Conservation (phyloP, 2,329 filamentous ascomycete species). For the Chaetomiaceae sp. region DNA sequence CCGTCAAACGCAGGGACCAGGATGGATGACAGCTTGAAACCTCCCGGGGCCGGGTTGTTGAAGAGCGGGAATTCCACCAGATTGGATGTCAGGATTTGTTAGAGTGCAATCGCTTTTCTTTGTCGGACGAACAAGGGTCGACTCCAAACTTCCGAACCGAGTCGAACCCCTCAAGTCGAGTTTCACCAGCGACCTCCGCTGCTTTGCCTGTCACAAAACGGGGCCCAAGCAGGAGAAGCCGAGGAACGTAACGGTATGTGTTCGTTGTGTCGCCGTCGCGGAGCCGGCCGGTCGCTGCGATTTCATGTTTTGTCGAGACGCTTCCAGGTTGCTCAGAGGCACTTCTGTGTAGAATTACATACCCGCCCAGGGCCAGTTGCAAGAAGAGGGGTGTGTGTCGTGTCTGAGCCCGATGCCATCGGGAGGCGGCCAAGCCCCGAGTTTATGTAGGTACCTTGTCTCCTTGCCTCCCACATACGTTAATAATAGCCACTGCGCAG, state of each 20-base stretch:
- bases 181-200: background rate
- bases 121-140: background rate
- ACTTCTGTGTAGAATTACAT: too few relatives aligned
- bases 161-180: background rate
- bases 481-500: too few relatives aligned
- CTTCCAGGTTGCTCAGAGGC: background rate
- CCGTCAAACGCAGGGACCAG: background rate
- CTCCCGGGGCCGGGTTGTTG: too few relatives aligned
- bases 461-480: too few relatives aligned
- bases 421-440: background rate
- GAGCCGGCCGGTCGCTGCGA: background rate
- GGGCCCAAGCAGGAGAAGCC: background rate
- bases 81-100: too few relatives aligned
- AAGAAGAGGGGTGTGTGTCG: too few relatives aligned
- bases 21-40: too few relatives aligned
- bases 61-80: background rate
- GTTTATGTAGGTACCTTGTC: slow-evolving; percentile 1
- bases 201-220: background rate
- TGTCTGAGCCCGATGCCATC: background rate
- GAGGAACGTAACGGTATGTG: background rate
- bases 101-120: too few relatives aligned
- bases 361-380: too few relatives aligned
- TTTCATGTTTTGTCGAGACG: background rate
- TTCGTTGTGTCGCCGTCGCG: background rate
- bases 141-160: too few relatives aligned